Base-by-base conservation (phyloP, 2,329 filamentous ascomycete genomes). In the Aspergillus sp. region DNA sequence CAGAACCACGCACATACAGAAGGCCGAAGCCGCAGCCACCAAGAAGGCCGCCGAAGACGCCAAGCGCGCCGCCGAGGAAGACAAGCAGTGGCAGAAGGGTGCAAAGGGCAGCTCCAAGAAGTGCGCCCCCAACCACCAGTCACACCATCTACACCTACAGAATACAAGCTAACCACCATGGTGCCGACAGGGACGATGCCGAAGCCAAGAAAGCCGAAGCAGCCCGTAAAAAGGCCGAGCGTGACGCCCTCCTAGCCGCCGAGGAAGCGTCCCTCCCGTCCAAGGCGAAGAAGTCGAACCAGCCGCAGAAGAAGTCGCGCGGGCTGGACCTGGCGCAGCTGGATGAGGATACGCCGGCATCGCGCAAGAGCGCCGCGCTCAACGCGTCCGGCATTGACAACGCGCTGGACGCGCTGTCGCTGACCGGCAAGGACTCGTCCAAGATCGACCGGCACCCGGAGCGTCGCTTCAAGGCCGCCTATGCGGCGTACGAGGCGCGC, bases 351-450 rank as follows among this genome's bases (percentile, higher is more conserved):
- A 67, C 73, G 1, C 71, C 77, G 3, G 71, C 74, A 56, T 75
- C 69, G 57, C 63, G 61, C 54, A 79, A 79, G 57, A 74, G 76
- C 13, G 71, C 84, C 9, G 73, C 88, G 0, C 81, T 96, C 64
- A 92, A 87, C 70, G 92, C 91, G 3, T 82, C 87, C 0, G 91
- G 91, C 65, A 96, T 99, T 71, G 92, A 97, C 71, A 93, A 96
- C 65, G 91, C 91, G 0, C 83, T 97, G 46, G 92, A 96, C 64
- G 91, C 91, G 3, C 82, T 97, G 24, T 85, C 84, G 2, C 73
- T 96, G 48, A 83, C 83, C 3, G 73, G 72, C 22, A 73, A 77
- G 38, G 79, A 81, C 47, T 75, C 79, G 17, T 74, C 82, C 53
- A 90, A 94, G 77, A 73, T 99, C 53, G 94, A 99, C 68, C 82